Evolutionary conservation across 2,329 filamentous ascomycete species (phyloP), one percentile per base, ranked within the genome.

Genomic region (Didymella exigua): DNA sequence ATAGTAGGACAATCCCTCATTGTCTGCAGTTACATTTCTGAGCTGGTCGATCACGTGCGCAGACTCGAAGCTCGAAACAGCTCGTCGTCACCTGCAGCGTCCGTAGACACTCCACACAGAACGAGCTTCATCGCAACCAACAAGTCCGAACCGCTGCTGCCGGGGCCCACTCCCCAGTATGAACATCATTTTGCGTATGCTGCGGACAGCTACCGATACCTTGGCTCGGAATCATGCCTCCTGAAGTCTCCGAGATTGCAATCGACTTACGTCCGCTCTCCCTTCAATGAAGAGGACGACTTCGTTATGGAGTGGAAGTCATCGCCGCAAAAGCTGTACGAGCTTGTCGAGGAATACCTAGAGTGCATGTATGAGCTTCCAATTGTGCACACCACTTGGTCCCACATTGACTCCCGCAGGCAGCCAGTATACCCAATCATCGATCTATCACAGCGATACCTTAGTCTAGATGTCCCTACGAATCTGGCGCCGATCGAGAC

Each of bases 121-220:
- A 42, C 48, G 5, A 40, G 34, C 8, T 48, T 56, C 11, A 30
- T 29, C 21, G 43, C 50, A 11, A 37, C 52, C 10, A 18, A 57
- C 40, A 63, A 65, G 36, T 26, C 44, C 5, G 68, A 70, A 13
- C 50, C 61, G 3, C 27, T 59, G 8, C 19, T 46, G 6, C 57
- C 63, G 27, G 67, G 67, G 1, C 31, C 37, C 1, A 49, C 42
- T 7, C 54, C 45, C 13, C 65, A 68, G 23, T 66, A 63, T 37
- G 69, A 71, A n/a, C 71, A 74, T 38, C 64, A 73, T 58, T 74
- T 73, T 45, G 70, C 70, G 26, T 62, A 66, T 30, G 70, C 70
- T 8, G 66, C 60, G 4, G 63, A 65, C 27, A 70, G 66, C 60
- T 74, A 73, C 47, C 68, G 71, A 19, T 74, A 73, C 44, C 62